Evolutionary conservation across 2,329 filamentous ascomycete species (phyloP), one percentile per base, ranked within the genome.

Genomic region (Aspergillus sp.): DNA sequence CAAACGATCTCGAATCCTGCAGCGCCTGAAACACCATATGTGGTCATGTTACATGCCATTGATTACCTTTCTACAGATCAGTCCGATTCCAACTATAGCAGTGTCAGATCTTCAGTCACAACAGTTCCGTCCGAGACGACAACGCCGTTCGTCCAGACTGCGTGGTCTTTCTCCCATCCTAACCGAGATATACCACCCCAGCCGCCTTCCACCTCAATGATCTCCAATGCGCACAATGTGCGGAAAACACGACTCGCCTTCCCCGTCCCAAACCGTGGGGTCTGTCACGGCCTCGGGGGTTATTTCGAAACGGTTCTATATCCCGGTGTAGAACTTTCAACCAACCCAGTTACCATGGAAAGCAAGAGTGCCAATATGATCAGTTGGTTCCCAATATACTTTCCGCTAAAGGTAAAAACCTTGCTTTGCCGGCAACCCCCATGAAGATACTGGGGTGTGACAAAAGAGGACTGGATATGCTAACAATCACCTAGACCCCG

Each of bases 281-380:
- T 95, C 7, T 90, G 93, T 37, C 95, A 99, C 73, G 95, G 95
- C 2, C 77, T 99, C 42, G 95, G 87, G 0, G 95, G 93, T 0
- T 99, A 97, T 74, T 99, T 99, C 73, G 95, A 99, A 77, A 91
- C 92, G 0, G 91, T 96, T n/a, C 82, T 99, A 19, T 99, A 98
- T 71, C 82, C 78, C 1, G 87, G 86, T 65, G 85, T 97, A 4
- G 93, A 98, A 78, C 83, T 99, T 59, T 96, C 91, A 69, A 99
- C 90, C 4, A 89, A 96, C 68, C 96, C 95, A 0, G 89, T 96
- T 63, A 90, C 89, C 30, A 98, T 99, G 77, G 91, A 95, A 56
- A 79, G 80, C 57, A 98, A 98, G 84, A 96, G 92, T 80, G 89
- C 89, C 70, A 93, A 96, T 68, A 99, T 99, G 96, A 96, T 97